phyloP scores from a whole-genome alignment of 306 rosid genomes.

The Quercus berberidifolia region DNA sequence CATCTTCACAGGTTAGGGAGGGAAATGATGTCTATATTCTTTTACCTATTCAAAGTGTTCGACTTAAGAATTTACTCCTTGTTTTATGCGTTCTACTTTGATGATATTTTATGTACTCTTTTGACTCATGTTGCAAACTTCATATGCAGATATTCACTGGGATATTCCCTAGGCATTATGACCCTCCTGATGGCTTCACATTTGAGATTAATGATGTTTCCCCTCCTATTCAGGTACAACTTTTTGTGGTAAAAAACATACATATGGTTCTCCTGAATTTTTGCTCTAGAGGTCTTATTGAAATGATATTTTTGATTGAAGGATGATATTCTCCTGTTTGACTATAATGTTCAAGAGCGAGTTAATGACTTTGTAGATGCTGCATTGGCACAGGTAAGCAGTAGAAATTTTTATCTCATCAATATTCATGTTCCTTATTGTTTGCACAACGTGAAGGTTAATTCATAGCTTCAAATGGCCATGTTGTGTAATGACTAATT shows the following conservation, averaged over 20 bases:
- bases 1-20: constrained; percentile 66
- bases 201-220: constrained; percentile 83
- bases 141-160: constrained; percentile 75
- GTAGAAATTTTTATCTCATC: constrained; percentile 16
- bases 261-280: constrained; percentile 4
- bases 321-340: constrained; percentile 51
- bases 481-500: background rate
- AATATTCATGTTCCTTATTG: background rate
- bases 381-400: constrained; percentile 55
- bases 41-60: background rate
- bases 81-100: background rate
- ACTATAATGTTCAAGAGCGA: constrained; percentile 48
- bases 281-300: constrained; percentile 6
- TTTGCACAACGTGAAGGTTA: background rate
- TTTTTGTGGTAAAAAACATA: background rate
- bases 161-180: constrained; percentile 76
- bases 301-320: constrained; percentile 27
- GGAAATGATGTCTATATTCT: constrained; percentile 9
- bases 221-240: constrained; percentile 50
- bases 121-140: constrained; percentile 11
- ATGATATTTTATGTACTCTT: background rate
- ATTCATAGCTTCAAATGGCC: background rate
- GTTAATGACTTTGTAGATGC: constrained; percentile 47
- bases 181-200: constrained; percentile 84
- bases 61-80: background rate